A percentile compares a stretch with the other conserved stretches of the same genome.
These are phyloP conservation scores for Sporothrix curviconia DNA, from an alignment of 2,329 filamentous ascomycete species.

Conservation along the genomic window DNA sequence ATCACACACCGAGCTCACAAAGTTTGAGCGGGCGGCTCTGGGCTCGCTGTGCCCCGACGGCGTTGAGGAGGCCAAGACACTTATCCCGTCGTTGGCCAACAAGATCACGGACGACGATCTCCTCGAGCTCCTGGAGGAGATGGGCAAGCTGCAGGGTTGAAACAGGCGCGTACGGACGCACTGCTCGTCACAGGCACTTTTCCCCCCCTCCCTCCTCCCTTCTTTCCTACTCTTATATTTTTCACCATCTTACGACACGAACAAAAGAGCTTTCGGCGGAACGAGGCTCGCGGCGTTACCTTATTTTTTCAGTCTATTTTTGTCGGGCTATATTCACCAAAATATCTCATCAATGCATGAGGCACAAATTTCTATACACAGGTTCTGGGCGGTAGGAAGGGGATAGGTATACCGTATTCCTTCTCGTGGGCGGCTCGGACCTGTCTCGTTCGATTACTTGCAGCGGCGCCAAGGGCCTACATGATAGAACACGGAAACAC, in stretches of 20 bases:
- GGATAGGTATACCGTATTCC: too few species aligned
- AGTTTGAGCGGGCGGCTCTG: conserved; percentile 89
- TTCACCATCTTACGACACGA: background rate
- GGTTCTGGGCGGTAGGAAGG: background rate
- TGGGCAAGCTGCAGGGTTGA: conserved; percentile 63
- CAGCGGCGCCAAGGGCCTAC: background rate
- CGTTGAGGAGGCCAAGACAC: conserved; percentile 90
- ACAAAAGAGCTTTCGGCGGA: background rate
- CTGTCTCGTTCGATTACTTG: background rate
- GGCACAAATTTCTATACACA: background rate
- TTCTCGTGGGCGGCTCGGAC: background rate
- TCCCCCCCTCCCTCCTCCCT: background rate
- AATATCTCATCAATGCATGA: too few species aligned
- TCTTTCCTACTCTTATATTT: background rate
- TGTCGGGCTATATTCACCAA: background rate
- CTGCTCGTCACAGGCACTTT: background rate
- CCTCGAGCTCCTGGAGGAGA: conserved; percentile 81
- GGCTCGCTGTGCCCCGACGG: conserved; percentile 88
- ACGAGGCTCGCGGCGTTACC: background rate
- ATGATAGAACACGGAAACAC: background rate
- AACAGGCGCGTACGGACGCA: background rate
- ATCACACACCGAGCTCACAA: conserved; percentile 70
- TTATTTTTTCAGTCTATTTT: background rate
- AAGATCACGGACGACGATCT: conserved; percentile 89
- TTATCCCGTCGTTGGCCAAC: conserved; percentile 81